Conservation (phyloP, 495 filamentous ascomycete genomes). For the Hyaloscypha bicolor region DNA sequence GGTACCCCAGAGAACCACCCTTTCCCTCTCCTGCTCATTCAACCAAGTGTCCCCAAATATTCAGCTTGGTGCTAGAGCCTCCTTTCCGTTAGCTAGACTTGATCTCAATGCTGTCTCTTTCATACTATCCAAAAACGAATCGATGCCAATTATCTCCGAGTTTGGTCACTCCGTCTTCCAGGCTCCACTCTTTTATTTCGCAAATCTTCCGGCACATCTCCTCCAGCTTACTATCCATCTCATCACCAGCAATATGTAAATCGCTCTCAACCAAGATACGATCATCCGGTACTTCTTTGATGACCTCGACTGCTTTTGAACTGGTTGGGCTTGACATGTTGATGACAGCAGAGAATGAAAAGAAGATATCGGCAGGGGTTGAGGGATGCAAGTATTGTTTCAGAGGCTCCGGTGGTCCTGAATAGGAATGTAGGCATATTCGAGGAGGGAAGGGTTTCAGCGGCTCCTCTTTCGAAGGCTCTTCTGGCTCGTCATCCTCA, state of each 20-base stretch:
- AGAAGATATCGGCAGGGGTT: conserved; percentile 78
- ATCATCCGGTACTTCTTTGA: conserved; percentile 75
- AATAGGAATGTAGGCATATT: conserved; percentile 93
- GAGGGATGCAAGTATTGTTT: conserved; percentile 76
- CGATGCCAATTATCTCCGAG: conserved; percentile 77
- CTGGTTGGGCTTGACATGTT: conserved; percentile 68
- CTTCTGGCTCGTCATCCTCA: conserved; percentile 40
- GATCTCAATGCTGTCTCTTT: not conserved
- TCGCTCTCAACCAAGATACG: conserved; percentile 88
- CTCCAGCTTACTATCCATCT: conserved; percentile 81
- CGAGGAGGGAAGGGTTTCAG: conserved; percentile 76
- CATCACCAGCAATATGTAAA: conserved; percentile 77
- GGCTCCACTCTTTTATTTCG: conserved; percentile 72
- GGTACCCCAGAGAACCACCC: too few species aligned
- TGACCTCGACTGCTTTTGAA: conserved; percentile 60
- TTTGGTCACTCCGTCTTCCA: conserved; percentile 69
- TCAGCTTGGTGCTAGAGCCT: too few species aligned
- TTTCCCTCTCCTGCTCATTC: too few species aligned
- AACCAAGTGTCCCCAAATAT: too few species aligned
- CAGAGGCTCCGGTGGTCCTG: conserved; percentile 73
- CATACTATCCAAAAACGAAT: conserved; percentile 61
- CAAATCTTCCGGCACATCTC: conserved; percentile 74
- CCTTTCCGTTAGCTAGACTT: too few species aligned
- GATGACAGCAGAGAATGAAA: conserved; percentile 84
- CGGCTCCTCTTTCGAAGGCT: conserved; percentile 9